These are phyloP conservation scores for Beauveria scarabaeidicola DNA, from an alignment of 2,329 filamentous ascomycete genomes.

Conservation along the genomic window DNA sequence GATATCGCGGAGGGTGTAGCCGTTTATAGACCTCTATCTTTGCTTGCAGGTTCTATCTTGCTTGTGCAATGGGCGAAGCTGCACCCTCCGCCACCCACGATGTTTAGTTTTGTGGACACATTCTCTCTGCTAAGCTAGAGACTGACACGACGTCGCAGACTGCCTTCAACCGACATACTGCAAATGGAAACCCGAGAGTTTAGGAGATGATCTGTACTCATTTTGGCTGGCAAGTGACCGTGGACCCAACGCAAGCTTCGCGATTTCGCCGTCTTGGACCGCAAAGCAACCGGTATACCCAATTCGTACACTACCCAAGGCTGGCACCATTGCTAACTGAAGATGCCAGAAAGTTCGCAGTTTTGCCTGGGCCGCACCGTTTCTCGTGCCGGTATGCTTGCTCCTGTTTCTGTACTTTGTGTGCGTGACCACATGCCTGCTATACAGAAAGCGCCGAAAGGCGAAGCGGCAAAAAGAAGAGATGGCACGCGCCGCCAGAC, in stretches of 20 bases:
- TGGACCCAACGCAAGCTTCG: conserved; percentile 20
- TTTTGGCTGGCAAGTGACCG: conserved; percentile 21
- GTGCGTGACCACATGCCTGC: conserved; percentile 20
- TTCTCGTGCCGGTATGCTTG: conserved; percentile 23
- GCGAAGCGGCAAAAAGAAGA: conserved; percentile 15
- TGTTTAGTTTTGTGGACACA: conserved; percentile 6
- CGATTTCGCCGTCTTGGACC: conserved; percentile 25
- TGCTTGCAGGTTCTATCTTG: not conserved
- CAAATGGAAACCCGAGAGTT: conserved; percentile 21
- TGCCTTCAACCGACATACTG: conserved; percentile 15
- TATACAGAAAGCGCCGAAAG: conserved; percentile 20
- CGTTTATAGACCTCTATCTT: not conserved
- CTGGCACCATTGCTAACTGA: not conserved
- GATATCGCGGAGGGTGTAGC: not conserved
- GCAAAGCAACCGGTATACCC: conserved; percentile 18
- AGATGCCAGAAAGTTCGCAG: conserved; percentile 14
- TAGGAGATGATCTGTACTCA: conserved; percentile 21
- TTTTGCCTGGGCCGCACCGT: conserved; percentile 21
- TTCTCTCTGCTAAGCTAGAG: not conserved
- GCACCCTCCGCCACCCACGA: not conserved
- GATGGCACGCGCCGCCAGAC: not conserved
- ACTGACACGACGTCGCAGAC: conserved; percentile 16
- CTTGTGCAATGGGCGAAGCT: not conserved
- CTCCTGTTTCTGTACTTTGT: conserved; percentile 22
- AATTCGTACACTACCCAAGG: not conserved